Base-by-base conservation (phyloP, 352 stramenopile species). In the Peronosclerospora sorghi region DNA sequence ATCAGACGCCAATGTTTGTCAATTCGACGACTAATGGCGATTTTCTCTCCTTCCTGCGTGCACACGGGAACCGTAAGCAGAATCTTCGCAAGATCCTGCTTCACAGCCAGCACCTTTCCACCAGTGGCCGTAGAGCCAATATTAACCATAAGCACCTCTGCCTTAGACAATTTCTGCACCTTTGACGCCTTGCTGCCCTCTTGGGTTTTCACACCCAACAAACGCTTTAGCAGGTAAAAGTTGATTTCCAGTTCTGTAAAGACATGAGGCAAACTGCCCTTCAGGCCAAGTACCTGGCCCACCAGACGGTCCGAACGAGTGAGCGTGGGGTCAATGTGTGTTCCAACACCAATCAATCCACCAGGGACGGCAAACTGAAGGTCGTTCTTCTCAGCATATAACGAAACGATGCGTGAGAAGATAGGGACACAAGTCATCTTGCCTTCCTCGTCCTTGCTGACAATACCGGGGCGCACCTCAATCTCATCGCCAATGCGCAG, bases 71-170 rank as follows among this genome's bases (percentile, higher is more conserved):
- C 88, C n/a, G 95, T 98, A 38, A 99, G 74, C 41, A 96, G 67
- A 68, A 99, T 98, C 76, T 98, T 99, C 28, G 96, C 96, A 46
- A 99, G 67, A 79, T 99, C 96, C 57, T 95, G 83, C 78, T 97
- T 98, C 46, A 97, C 90, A 40, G 86, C 92, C 41, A 95, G 70
- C 53, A 94, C 77, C 62, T 91, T 93, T 51, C 95, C 96, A 44
- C 96, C 96, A n/a, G 96, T 99, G 13, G 94, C 94, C 9, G 96
- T 99, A 32, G 89, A 98, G 24, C 97, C 97, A 67, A 99, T 99
- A 79, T 99, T 99, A 21, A 99, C 94, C 95, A 99, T 99, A 32
- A 99, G 83, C 69, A 99, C 97, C 73, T 99, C 97, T 38, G 86
- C 83, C 77, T 98, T 98, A 35, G 86, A 87, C 14, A 99, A 79